A percentile compares a stretch with the other conserved stretches of the same genome.
These are phyloP conservation scores for Xylona heveae DNA, from an alignment of 495 filamentous ascomycete genomes.

Conservation along the genomic window DNA sequence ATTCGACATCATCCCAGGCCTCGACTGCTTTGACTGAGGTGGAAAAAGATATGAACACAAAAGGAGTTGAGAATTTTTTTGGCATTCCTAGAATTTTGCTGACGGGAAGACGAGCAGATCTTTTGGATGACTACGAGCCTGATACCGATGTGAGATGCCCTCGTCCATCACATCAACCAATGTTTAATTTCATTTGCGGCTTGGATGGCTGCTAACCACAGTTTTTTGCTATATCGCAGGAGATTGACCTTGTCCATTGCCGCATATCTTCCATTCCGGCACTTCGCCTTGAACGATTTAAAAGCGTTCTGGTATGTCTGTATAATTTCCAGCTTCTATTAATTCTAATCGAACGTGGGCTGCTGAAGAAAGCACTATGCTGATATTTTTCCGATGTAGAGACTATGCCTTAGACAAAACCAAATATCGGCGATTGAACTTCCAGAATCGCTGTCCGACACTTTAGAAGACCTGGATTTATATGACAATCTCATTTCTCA, in stretches of 20 bases:
- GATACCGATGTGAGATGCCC: conserved; percentile 29
- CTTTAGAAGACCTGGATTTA: conserved; percentile 68
- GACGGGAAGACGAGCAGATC: no score
- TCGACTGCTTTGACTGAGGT: neutral
- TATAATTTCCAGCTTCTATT: neutral
- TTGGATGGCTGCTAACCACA: conserved; percentile 5
- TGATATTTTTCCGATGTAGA: conserved; percentile 18
- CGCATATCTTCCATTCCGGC: conserved; percentile 62
- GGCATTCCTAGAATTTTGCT: no score
- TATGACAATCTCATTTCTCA: conserved; percentile 96
- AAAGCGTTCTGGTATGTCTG: conserved; percentile 35
- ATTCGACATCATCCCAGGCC: no score
- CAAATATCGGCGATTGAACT: conserved; percentile 58
- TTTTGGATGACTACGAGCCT: conserved; percentile 40
- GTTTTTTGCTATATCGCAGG: conserved; percentile 26
- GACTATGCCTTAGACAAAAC: conserved; percentile 89
- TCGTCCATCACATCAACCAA: no score
- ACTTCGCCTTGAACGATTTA: conserved; percentile 64
- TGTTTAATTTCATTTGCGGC: neutral
- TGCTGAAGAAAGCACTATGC: neutral
- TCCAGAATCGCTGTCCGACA: conserved; percentile 36
- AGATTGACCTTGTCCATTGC: conserved; percentile 78
- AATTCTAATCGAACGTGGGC: neutral
- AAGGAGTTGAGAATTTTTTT: conserved; percentile 3
- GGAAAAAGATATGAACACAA: conserved; percentile 14